Conservation (phyloP, 23 red algal species). For the Gracilaria gracilis region DNA sequence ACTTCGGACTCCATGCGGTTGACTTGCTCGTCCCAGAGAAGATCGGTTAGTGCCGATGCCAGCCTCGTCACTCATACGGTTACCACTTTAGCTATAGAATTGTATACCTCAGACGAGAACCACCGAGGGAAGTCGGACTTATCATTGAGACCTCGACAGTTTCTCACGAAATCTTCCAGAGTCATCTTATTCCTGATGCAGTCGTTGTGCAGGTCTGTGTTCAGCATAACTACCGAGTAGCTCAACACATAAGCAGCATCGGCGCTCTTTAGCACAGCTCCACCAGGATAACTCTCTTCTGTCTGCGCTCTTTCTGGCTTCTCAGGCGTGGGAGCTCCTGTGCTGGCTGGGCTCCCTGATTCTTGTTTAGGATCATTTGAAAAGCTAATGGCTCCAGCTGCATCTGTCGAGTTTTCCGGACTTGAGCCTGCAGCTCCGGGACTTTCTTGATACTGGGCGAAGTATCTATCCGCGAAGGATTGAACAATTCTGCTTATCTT, state of each 20-base stretch:
- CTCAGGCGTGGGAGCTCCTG: neutral
- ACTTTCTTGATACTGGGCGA: conserved; percentile 70
- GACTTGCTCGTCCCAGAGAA: conserved; percentile 90
- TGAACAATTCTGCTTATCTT: conserved; percentile 99
- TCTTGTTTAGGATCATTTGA: neutral
- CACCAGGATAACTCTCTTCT: neutral
- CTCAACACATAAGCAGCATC: conserved; percentile 91
- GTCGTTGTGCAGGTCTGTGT: conserved; percentile 96
- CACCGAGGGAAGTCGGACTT: conserved; percentile 77
- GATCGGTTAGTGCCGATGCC: conserved; percentile 85
- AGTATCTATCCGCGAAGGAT: conserved; percentile 89
- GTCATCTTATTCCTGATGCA: conserved; percentile 93
- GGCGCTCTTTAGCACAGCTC: conserved; percentile 72
- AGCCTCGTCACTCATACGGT: conserved; percentile 93
- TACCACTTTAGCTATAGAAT: conserved; percentile 79
- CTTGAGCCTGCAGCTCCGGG: neutral
- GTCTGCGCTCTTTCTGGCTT: neutral
- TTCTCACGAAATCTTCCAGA: conserved; percentile 93
- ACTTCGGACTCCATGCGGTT: conserved; percentile 43
- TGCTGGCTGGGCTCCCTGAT: neutral
- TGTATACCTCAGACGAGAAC: conserved; percentile 86
- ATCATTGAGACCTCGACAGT: conserved; percentile 97
- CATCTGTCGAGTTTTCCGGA: neutral
- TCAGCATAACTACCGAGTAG: conserved; percentile 96
- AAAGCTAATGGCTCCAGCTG: neutral